phyloP scores from a whole-genome alignment of 2,329 filamentous ascomycete genomes.

The Penicillium sp. region DNA sequence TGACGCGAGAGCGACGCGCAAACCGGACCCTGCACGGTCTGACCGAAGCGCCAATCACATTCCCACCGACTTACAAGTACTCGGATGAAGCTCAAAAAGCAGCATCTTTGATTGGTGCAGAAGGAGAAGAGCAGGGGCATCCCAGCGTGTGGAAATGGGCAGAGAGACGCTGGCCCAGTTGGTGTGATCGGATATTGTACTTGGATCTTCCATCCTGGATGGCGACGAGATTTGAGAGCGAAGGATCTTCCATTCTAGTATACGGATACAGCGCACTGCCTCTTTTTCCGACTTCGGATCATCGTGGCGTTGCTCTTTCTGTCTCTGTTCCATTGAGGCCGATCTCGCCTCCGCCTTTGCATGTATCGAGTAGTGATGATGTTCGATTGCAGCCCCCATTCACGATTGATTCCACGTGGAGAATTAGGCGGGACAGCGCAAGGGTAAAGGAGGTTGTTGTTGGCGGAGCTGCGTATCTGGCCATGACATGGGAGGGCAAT shows the following conservation, averaged over 20 bases:
- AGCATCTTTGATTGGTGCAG: conserved; percentile 18
- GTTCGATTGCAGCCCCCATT: conserved; percentile 52
- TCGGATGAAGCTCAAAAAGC: conserved; percentile 44
- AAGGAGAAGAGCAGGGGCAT: conserved; percentile 17
- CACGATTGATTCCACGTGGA: conserved; percentile 56
- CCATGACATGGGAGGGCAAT: conserved; percentile 45
- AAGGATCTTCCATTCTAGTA: conserved; percentile 44
- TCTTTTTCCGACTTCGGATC: conserved; percentile 77
- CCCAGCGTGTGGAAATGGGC: conserved; percentile 66
- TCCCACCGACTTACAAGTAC: conserved; percentile 95
- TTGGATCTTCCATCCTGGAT: conserved; percentile 59
- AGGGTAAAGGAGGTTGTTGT: conserved; percentile 57
- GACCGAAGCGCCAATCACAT: conserved; percentile 67
- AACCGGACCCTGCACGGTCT: conserved; percentile 74
- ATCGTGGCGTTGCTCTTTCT: conserved; percentile 75
- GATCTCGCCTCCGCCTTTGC: conserved; percentile 31
- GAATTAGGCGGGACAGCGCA: conserved; percentile 49
- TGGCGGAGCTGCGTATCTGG: conserved; percentile 55
- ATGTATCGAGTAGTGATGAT: conserved; percentile 25
- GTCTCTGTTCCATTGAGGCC: conserved; percentile 59
- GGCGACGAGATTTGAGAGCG: conserved; percentile 20
- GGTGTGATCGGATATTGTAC: conserved; percentile 89
- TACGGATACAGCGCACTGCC: conserved; percentile 70
- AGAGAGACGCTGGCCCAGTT: conserved; percentile 78
- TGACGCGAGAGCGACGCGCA: conserved; percentile 65